A percentile compares a stretch with the other conserved stretches of the same genome.
phyloP scores from a whole-genome alignment of 768 basidiomycete genomes.

The Termitomyces sp. region DNA sequence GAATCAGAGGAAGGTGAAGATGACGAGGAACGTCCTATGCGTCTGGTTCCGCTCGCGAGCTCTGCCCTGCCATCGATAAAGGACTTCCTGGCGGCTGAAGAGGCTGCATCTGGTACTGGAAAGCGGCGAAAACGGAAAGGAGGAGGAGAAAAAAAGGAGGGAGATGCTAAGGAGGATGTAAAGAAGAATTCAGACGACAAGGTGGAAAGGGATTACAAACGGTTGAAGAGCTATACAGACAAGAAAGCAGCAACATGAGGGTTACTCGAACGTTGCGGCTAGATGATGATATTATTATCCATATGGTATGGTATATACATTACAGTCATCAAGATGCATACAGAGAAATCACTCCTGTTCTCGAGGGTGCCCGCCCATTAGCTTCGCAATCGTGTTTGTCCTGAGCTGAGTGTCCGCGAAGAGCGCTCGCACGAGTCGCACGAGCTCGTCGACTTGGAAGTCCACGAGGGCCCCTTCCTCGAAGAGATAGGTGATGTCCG shows the following conservation, averaged over 20 bases:
- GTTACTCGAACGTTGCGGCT: neutral
- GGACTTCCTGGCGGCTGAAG: conserved; percentile 77
- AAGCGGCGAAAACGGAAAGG: conserved; percentile 65
- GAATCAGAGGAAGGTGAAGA: conserved; percentile 37
- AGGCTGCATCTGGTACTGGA: conserved; percentile 52
- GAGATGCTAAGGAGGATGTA: conserved; percentile 31
- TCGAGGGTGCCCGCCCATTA: conserved; percentile 51
- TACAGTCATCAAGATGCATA: neutral
- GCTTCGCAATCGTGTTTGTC: conserved; percentile 75
- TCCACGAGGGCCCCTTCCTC: conserved; percentile 89
- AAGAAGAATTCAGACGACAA: conserved; percentile 43
- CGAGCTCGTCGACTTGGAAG: conserved; percentile 81
- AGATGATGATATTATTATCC: neutral
- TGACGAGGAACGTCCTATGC: conserved; percentile 42
- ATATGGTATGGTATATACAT: conserved; percentile 2
- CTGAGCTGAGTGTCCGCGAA: conserved; percentile 86
- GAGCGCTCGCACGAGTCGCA: conserved; percentile 75
- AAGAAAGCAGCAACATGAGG: conserved; percentile 26
- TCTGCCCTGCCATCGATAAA: conserved; percentile 81
- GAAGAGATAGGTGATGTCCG: conserved; percentile 88
- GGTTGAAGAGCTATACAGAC: conserved; percentile 41
- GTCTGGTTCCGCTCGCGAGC: conserved; percentile 74
- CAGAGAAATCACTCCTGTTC: conserved; percentile 6
- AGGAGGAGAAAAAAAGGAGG: conserved; percentile 41
- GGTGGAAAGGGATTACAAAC: conserved; percentile 54